Evolutionary conservation across 1,284 basidiomycete species (phyloP), one percentile per base, ranked within the genome.

Genomic region (Cerioporus squamosus): DNA sequence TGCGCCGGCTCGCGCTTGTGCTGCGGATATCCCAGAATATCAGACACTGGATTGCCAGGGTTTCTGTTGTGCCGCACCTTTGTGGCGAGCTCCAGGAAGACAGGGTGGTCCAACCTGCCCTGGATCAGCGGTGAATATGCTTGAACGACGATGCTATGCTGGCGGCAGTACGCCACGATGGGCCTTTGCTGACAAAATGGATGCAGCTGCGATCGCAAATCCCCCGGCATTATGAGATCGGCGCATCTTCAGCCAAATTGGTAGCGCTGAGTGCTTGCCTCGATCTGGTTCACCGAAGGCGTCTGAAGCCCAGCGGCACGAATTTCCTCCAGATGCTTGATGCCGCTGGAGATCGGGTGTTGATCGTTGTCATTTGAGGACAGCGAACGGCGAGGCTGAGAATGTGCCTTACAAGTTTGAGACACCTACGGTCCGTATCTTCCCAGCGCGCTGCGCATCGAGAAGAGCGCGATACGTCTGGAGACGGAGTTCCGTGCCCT

Each of bases 261-360:
- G 17, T 10, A 17, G 18, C 20, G 17, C 18, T 17, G 20, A 29
- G 14, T 39, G 43, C 59, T 36, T 64, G 85, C 89, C 79, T 95
- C 90, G 54, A 96, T 87, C 70, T 97, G 94, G 72, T 96, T 94
- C 46, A 95, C 86, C 1, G 87, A 77, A 1, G 94, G 94, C 70
- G 81, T 72, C 62, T 83, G 80, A 49, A 81, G 74, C 9, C 87
- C 87, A 0, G 85, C 86, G 0, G 73, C 73, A 51, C 78, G 79
- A 36, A 97, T 86, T 68, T 93, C 88, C 69, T 93, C 82, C 4
- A 97, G 79, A 69, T 96, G 94, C 48, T 87, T 82, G 45, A 93
- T 74, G 10, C 85, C 84, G 67, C 91, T 93, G 40, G 31, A 33
- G 15, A 15, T 9, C 6, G 26, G 9, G 26, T 9, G 26, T 5